Base-by-base conservation (phyloP, 805 yeast genomes). In the Debaryomyces prosopidis region DNA sequence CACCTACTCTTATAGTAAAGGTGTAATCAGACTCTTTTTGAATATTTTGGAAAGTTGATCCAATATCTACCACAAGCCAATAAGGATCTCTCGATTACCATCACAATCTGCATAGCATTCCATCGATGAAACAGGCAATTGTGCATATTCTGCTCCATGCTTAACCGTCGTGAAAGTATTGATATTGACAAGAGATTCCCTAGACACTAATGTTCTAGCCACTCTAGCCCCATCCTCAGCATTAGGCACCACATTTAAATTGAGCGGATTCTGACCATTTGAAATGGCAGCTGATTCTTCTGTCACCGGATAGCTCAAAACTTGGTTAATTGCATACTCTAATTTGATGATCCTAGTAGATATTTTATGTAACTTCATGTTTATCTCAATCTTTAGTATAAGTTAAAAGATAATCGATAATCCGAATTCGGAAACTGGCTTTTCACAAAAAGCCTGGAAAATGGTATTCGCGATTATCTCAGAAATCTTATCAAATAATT, bases 61-160 rank as follows among this genome's bases (percentile, higher is more conserved):
- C 84, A 59, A 87, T 79, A 51, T 84, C 85, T 27, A 88, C 77
- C 44, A 84, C 73, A 27, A 87, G 69, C 71, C 87, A 63, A 35
- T 82, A 72, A 9, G 89, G 85, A 49, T 83, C 75, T 17, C 92
- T n/a, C n/a, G 92, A 52, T 80, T 83, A 40, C 73, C 73, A 42
- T 68, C 71, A 58, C 89, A 81, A 54, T 85, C 90, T 16, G 84
- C 82, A 57, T 85, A 85, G 66, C 85, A 87, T 62, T 87, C 94
- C 58, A 84, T 74, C 49, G 82, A 80, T 3, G 92, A 81, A 2
- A 81, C 81, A 8, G 96, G 92, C n/a, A 66, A 52, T 2, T 74
- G 76, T 3, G 26, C 9, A 2, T 3, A 7, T 3, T 23, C 26
- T 6, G 59, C 53, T 9, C 60, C 61, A 7, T 2, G 9, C 11